A percentile compares a stretch with the other conserved stretches of the same genome.
Conservation (phyloP, 768 basidiomycete species). For the Hericium erinaceus region DNA sequence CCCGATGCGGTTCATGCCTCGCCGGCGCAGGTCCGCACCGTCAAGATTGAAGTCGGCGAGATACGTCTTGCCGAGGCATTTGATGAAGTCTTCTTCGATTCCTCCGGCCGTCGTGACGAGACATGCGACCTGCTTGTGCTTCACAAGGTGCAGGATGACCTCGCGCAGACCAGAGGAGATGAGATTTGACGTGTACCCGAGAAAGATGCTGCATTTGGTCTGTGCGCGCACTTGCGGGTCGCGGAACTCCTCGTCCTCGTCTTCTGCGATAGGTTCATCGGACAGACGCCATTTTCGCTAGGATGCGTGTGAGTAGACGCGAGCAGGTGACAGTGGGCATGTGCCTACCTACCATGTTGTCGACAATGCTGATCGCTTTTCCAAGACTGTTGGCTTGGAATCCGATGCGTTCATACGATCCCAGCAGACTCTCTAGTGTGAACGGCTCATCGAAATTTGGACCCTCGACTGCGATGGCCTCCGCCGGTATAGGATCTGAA, state of each 20-base stretch:
- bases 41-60: conserved; percentile 89
- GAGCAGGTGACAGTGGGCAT: not conserved
- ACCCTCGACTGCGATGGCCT: conserved; percentile 68
- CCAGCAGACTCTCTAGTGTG: conserved; percentile 60
- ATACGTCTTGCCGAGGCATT: conserved; percentile 95
- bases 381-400: conserved; percentile 96
- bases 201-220: conserved; percentile 81
- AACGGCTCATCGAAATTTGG: conserved; percentile 74
- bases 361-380: conserved; percentile 80
- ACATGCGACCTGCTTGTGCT: conserved; percentile 81
- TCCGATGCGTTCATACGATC: conserved; percentile 82
- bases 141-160: conserved; percentile 84
- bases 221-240: conserved; percentile 52
- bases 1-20: conserved; percentile 95
- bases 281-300: conserved; percentile 87
- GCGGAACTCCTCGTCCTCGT: conserved; percentile 60
- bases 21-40: conserved; percentile 76
- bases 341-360: conserved; percentile 69
- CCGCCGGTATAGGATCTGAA: conserved; percentile 60
- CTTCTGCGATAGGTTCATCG: conserved; percentile 64
- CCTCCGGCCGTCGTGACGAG: conserved; percentile 98
- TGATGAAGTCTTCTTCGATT: conserved; percentile 98
- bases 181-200: conserved; percentile 97
- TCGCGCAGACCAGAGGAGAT: conserved; percentile 97
- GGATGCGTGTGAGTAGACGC: not conserved